Evolutionary conservation across 2,329 filamentous ascomycete genomes (phyloP).

Genomic region (Fusarium sp.): DNA sequence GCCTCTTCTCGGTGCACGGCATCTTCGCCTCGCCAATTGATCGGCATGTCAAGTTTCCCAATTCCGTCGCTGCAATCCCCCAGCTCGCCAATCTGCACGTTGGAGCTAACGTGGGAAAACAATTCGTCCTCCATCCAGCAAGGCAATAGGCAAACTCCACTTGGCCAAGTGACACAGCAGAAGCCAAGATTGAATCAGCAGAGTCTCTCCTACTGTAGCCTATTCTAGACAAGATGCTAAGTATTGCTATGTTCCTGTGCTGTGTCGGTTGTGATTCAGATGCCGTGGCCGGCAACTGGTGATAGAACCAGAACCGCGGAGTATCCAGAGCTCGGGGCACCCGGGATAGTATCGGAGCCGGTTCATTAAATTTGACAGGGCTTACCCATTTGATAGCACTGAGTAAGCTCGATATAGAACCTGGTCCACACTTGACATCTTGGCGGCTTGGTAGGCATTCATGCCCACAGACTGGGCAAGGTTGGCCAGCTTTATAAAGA

Average conservation of each 20-base stretch:
- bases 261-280: not conserved
- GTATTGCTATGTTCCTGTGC: not conserved
- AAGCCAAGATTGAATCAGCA: not conserved
- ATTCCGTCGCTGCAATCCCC: constrained; percentile 4
- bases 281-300: not conserved
- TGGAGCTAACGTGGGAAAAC: constrained; percentile 5
- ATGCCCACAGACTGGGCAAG: not conserved
- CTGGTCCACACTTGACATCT: not conserved
- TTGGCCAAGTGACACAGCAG: not conserved
- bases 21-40: constrained; percentile 27
- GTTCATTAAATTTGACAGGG: not conserved
- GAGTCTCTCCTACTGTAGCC: not conserved
- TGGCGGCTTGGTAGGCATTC: not conserved
- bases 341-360: not conserved
- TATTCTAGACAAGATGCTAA: not conserved
- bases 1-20: not conserved
- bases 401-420: not conserved
- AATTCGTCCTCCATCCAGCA: constrained; percentile 3
- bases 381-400: too few species aligned
- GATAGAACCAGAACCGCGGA: not conserved
- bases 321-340: not conserved
- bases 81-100: constrained; percentile 38
- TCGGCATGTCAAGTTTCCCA: constrained; percentile 10
- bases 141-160: not conserved
- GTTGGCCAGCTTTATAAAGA: not conserved